Percentiles rank a stretch among this genome's conserved stretches.
Evolutionary conservation across 2,329 filamentous ascomycete species (phyloP).

Genomic region (Diatrype stigma): DNA sequence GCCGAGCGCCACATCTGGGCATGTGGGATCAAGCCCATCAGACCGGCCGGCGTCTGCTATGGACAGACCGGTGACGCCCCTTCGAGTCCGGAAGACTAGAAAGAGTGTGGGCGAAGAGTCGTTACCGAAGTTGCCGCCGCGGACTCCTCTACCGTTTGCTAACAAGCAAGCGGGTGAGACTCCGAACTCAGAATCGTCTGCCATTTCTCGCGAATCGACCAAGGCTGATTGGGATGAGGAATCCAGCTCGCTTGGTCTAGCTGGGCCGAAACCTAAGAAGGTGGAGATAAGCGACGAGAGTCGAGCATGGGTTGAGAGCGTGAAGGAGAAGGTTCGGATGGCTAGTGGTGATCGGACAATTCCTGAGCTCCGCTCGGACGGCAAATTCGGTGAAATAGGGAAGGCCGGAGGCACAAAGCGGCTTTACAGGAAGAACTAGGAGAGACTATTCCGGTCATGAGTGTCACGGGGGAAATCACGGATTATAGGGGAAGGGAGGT

Average conservation of each 20-base stretch:
- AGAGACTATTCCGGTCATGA: slow-evolving; percentile 1
- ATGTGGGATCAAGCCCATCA: slow-evolving; percentile 36
- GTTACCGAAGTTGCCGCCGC: slow-evolving; percentile 34
- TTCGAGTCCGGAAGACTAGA: slow-evolving; percentile 53
- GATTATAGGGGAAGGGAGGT: not conserved
- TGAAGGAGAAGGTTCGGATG: slow-evolving; percentile 73
- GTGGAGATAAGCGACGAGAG: slow-evolving; percentile 69
- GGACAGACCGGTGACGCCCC: slow-evolving; percentile 39
- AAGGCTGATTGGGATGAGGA: slow-evolving; percentile 55
- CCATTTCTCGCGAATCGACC: slow-evolving; percentile 48
- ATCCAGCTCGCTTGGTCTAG: slow-evolving; percentile 61
- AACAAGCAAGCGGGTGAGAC: slow-evolving; percentile 26
- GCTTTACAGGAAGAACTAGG: slow-evolving; percentile 53
- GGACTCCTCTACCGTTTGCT: slow-evolving; percentile 38
- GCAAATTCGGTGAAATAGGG: slow-evolving; percentile 64
- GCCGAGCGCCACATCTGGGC: slow-evolving; percentile 28
- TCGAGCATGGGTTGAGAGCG: slow-evolving; percentile 75
- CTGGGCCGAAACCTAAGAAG: slow-evolving; percentile 62
- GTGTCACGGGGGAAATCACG: not conserved
- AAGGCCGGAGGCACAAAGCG: slow-evolving; percentile 70
- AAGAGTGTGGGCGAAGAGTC: slow-evolving; percentile 37
- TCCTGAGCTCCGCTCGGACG: slow-evolving; percentile 23
- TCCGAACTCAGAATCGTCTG: slow-evolving; percentile 41
- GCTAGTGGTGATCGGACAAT: slow-evolving; percentile 56
- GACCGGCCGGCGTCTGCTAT: slow-evolving; percentile 38